Evolutionary conservation across 805 yeast genomes (phyloP).

Genomic region (Saccharomycopsis fermentans): DNA sequence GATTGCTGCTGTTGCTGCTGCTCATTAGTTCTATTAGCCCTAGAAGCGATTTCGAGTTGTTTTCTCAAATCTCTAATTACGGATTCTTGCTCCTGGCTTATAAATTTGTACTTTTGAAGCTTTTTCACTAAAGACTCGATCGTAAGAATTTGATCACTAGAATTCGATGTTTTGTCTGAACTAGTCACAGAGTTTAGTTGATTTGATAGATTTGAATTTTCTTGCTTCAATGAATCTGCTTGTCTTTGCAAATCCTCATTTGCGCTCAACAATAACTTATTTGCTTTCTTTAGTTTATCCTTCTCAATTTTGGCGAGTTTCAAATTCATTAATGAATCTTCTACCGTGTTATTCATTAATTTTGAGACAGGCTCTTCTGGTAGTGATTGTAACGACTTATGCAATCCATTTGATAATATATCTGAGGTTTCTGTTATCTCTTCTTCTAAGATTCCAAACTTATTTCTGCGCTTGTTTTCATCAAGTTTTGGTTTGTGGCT

Average conservation of each 20-base stretch:
- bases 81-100: constrained; percentile 4
- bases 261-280: neutral
- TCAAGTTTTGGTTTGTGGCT: neutral
- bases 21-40: neutral
- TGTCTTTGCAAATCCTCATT: neutral
- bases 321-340: neutral
- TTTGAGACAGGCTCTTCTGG: constrained; percentile 13
- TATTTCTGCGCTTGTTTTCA: neutral
- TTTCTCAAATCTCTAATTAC: constrained; percentile 7
- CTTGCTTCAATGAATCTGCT: constrained; percentile 1
- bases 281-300: constrained; percentile 1
- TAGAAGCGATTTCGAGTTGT: neutral
- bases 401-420: constrained; percentile 3
- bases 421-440: constrained; percentile 13
- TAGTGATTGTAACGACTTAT: constrained; percentile 6
- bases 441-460: neutral
- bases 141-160: neutral
- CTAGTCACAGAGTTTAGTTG: neutral
- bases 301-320: neutral
- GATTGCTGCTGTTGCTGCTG: neutral
- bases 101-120: constrained; percentile 6
- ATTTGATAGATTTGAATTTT: neutral
- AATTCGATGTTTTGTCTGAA: neutral
- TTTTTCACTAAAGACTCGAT: constrained; percentile 10
- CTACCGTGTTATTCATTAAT: constrained; percentile 6